These are phyloP conservation scores for Kernera saxatilis DNA, from an alignment of 345 rosid species.

Conservation along the genomic window DNA sequence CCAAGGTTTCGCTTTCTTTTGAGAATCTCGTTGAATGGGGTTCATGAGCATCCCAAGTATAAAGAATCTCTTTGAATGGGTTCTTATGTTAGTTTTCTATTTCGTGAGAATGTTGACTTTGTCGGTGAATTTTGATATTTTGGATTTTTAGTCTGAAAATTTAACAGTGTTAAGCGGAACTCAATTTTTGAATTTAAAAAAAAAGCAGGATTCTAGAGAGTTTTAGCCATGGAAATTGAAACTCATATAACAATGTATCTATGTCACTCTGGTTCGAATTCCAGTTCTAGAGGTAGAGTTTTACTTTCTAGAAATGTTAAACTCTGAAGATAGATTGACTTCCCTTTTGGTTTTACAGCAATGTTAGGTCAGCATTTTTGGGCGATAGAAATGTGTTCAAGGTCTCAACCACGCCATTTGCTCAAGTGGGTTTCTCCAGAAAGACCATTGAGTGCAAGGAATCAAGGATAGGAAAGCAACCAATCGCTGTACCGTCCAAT, in stretches of 20 bases:
- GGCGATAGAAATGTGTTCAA: conserved; percentile 52
- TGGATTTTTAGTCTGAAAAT: neutral
- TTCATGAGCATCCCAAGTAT: neutral
- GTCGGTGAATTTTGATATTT: neutral
- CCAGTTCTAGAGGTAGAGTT: neutral
- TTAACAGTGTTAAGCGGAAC: neutral
- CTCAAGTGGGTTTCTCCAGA: conserved; percentile 38
- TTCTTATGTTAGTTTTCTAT: neutral
- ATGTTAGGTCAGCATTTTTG: conserved; percentile 59
- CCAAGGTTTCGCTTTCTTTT: neutral
- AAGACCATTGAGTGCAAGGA: conserved; percentile 78
- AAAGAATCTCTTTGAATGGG: neutral
- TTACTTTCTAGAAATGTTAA: neutral
- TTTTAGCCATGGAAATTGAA: neutral
- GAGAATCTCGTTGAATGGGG: neutral
- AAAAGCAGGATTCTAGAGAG: neutral
- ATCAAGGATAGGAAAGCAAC: conserved; percentile 91
- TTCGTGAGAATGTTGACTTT: neutral
- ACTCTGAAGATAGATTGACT: neutral
- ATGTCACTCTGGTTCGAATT: neutral
- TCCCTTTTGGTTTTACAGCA: conserved; percentile 1
- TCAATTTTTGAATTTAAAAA: neutral
- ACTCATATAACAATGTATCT: neutral
- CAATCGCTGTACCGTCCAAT: conserved; percentile 64
- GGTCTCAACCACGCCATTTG: conserved; percentile 34